A percentile compares a stretch with the other conserved stretches of the same genome.
These are phyloP conservation scores for Trichocladium antarcticum DNA, from an alignment of 495 filamentous ascomycete genomes.

Conservation along the genomic window DNA sequence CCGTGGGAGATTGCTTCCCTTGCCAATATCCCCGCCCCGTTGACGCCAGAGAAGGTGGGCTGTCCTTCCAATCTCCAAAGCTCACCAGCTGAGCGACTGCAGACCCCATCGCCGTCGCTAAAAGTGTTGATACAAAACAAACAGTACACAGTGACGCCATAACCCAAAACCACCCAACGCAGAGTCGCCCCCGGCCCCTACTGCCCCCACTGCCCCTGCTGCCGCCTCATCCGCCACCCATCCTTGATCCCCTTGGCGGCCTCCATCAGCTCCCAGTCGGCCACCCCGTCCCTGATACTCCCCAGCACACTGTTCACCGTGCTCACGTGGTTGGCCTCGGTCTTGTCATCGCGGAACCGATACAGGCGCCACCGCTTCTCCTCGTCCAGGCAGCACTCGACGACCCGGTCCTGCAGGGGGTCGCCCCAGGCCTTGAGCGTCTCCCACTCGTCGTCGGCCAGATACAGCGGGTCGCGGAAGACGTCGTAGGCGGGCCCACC, in stretches of 20 bases:
- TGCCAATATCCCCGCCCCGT: too few relatives aligned
- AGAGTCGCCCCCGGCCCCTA: neutral
- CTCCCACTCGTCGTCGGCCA: slow-evolving; percentile 77
- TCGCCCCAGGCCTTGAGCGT: slow-evolving; percentile 54
- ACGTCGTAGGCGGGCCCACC: slow-evolving; percentile 44
- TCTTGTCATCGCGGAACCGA: slow-evolving; percentile 82
- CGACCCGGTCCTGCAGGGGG: slow-evolving; percentile 69
- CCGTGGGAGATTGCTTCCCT: too few relatives aligned
- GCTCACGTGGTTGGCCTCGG: slow-evolving; percentile 74
- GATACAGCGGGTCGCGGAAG: slow-evolving; percentile 50
- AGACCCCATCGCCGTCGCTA: too few relatives aligned
- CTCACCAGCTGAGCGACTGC: too few relatives aligned
- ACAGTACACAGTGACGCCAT: too few relatives aligned
- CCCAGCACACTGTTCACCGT: slow-evolving; percentile 72
- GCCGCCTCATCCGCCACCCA: slow-evolving; percentile 53
- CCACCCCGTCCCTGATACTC: slow-evolving; percentile 67
- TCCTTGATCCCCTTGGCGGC: slow-evolving; percentile 55
- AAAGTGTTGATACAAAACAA: too few relatives aligned
- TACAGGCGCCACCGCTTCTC: slow-evolving; percentile 70
- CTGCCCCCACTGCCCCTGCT: slow-evolving; percentile 14
- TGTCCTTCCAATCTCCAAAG: too few relatives aligned
- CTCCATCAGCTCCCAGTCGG: slow-evolving; percentile 41
- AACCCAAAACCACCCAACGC: neutral
- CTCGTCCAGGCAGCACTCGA: slow-evolving; percentile 75
- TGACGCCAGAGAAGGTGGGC: too few relatives aligned